Evolutionary conservation across 768 basidiomycete genomes (phyloP).

Genomic region (Amanita rimosa): DNA sequence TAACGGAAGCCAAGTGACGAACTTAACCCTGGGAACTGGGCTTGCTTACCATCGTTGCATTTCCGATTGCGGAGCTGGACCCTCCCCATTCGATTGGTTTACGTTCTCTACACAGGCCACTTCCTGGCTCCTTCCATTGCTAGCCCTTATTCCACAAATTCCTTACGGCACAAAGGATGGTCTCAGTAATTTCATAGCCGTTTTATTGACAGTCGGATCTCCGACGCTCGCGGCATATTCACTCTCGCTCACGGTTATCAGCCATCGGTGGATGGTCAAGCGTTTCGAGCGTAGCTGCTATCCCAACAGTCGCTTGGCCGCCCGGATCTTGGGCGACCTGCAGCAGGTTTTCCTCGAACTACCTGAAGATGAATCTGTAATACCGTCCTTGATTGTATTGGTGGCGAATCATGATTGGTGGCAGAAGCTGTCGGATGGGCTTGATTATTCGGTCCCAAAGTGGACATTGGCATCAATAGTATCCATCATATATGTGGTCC

Average conservation of each 20-base stretch:
- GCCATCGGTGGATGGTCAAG: slow-evolving; percentile 15
- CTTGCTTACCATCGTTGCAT: neutral
- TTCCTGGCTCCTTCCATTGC: too few species aligned
- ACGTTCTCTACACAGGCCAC: slow-evolving; percentile 13
- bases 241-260: too few species aligned
- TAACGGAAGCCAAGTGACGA: neutral
- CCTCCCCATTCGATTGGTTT: slow-evolving; percentile 19
- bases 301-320: slow-evolving; percentile 20
- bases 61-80: slow-evolving; percentile 14
- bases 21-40: neutral
- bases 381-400: slow-evolving; percentile 31
- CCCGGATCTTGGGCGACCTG: slow-evolving; percentile 23
- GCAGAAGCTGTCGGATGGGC: slow-evolving; percentile 17
- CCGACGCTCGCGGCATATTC: too few species aligned
- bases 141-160: slow-evolving; percentile 4
- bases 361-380: slow-evolving; percentile 14
- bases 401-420: slow-evolving; percentile 33
- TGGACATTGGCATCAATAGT: slow-evolving; percentile 27
- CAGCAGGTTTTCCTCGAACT: slow-evolving; percentile 30
- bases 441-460: slow-evolving; percentile 22
- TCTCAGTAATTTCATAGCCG: slow-evolving; percentile 30
- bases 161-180: slow-evolving; percentile 31
- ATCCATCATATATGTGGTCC: slow-evolving; percentile 31
- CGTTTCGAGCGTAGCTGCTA: slow-evolving; percentile 19
- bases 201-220: slow-evolving; percentile 12